A percentile compares a stretch with the other conserved stretches of the same genome.
Conservation (phyloP, 192 early-diverging fungal species). For the Umbelopsis isabellina region DNA sequence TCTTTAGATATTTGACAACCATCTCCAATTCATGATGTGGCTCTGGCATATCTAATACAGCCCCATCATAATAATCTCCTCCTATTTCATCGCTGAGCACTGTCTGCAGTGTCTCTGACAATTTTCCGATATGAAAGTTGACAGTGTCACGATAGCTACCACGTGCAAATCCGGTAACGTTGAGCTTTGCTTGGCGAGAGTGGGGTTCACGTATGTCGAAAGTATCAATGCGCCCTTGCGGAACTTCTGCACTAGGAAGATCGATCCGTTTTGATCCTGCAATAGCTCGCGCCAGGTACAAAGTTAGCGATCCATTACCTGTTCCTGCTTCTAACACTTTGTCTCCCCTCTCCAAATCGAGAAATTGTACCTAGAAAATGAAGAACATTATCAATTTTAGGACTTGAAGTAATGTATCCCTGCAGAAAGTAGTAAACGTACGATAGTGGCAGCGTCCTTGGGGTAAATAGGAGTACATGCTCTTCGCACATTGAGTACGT, state of each 20-base stretch:
- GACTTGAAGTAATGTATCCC: too few species aligned
- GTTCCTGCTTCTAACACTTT: conserved; percentile 70
- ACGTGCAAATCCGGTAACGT: conserved; percentile 52
- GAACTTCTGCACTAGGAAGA: not conserved
- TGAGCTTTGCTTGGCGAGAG: conserved; percentile 48
- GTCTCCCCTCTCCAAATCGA: conserved; percentile 60
- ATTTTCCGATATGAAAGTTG: conserved; percentile 45
- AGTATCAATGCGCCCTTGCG: conserved; percentile 48
- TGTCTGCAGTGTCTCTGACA: conserved; percentile 27
- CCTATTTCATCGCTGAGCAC: not conserved
- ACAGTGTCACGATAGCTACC: conserved; percentile 50
- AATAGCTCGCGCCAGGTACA: conserved; percentile 63
- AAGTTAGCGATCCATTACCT: conserved; percentile 65
- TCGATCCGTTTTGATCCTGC: conserved; percentile 26
- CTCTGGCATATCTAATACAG: conserved; percentile 54
- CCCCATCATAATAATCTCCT: conserved; percentile 43
- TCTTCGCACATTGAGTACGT: conserved; percentile 33
- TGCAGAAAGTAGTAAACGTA: not conserved
- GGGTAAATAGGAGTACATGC: conserved; percentile 64
- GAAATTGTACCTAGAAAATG: conserved; percentile 42
- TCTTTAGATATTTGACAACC: conserved; percentile 45
- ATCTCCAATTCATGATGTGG: conserved; percentile 37
- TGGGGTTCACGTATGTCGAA: conserved; percentile 54
- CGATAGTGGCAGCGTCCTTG: conserved; percentile 61
- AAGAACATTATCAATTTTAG: not conserved